These are phyloP conservation scores for Ascochyta viciae-villosae DNA, from an alignment of 2,329 filamentous ascomycete species.

Conservation along the genomic window DNA sequence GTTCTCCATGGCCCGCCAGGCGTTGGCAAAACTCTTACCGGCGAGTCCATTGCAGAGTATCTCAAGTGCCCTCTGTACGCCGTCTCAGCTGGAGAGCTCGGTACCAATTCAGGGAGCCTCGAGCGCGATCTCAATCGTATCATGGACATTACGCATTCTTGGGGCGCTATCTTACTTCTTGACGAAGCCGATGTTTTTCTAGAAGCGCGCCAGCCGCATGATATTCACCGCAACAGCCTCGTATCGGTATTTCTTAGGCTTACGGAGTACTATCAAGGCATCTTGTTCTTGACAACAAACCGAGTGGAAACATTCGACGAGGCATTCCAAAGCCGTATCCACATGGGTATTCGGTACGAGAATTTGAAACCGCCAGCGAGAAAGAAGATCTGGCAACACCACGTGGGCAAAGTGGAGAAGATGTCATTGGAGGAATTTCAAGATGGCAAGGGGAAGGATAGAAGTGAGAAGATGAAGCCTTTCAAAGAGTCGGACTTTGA, in stretches of 20 bases:
- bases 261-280: conserved; percentile 91
- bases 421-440: conserved; percentile 52
- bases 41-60: conserved; percentile 84
- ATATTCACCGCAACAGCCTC: conserved; percentile 83
- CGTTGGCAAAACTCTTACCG: conserved; percentile 87
- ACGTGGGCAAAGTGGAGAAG: conserved; percentile 73
- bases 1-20: conserved; percentile 81
- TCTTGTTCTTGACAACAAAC: conserved; percentile 89
- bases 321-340: conserved; percentile 86
- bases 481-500: conserved; percentile 74
- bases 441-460: conserved; percentile 55
- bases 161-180: conserved; percentile 84
- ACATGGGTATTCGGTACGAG: conserved; percentile 83
- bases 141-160: conserved; percentile 82
- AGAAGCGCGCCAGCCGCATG: conserved; percentile 81
- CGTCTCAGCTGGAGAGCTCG: conserved; percentile 81
- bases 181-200: conserved; percentile 73
- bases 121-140: conserved; percentile 83
- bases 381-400: conserved; percentile 82
- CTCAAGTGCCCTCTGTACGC: conserved; percentile 84
- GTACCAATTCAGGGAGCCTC: conserved; percentile 73
- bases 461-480: conserved; percentile 43
- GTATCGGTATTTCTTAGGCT: conserved; percentile 87
- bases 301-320: conserved; percentile 88
- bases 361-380: conserved; percentile 75